phyloP scores from a whole-genome alignment of 2,329 filamentous ascomycete genomes.

The Fusarium aywerte region DNA sequence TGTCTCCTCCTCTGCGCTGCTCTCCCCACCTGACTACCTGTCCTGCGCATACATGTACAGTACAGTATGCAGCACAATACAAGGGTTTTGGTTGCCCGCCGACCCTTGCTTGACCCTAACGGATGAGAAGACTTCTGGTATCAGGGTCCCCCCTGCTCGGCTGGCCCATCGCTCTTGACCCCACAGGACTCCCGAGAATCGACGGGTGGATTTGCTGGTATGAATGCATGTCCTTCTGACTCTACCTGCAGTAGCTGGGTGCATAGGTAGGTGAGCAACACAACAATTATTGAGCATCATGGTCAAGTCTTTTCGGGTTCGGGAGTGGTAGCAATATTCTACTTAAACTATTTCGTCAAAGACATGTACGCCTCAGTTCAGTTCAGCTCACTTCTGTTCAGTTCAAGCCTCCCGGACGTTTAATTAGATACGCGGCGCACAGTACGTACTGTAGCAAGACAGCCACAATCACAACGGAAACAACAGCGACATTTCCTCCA shows the following conservation, averaged over 20 bases:
- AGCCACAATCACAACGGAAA: constrained; percentile 22
- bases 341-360: constrained; percentile 14
- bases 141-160: constrained; percentile 32
- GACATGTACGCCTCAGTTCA: constrained; percentile 12
- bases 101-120: constrained; percentile 34
- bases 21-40: constrained; percentile 16
- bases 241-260: constrained; percentile 22
- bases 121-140: constrained; percentile 32
- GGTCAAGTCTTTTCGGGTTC: constrained; percentile 14
- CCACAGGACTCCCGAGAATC: constrained; percentile 41
- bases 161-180: constrained; percentile 31
- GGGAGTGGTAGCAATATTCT: constrained; percentile 20
- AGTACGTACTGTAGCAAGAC: constrained; percentile 9
- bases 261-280: constrained; percentile 13
- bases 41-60: constrained; percentile 4
- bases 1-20: constrained; percentile 9
- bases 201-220: constrained; percentile 28
- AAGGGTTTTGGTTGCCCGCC: constrained; percentile 29
- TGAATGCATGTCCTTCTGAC: constrained; percentile 39
- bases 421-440: neutral
- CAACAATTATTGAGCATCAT: constrained; percentile 16
- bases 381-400: constrained; percentile 1
- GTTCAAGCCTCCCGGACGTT: constrained; percentile 14
- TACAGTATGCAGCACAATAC: constrained; percentile 19
- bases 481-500: constrained; percentile 29